Evolutionary conservation across 1,284 basidiomycete genomes (phyloP).

Genomic region (Fomes fomentarius): DNA sequence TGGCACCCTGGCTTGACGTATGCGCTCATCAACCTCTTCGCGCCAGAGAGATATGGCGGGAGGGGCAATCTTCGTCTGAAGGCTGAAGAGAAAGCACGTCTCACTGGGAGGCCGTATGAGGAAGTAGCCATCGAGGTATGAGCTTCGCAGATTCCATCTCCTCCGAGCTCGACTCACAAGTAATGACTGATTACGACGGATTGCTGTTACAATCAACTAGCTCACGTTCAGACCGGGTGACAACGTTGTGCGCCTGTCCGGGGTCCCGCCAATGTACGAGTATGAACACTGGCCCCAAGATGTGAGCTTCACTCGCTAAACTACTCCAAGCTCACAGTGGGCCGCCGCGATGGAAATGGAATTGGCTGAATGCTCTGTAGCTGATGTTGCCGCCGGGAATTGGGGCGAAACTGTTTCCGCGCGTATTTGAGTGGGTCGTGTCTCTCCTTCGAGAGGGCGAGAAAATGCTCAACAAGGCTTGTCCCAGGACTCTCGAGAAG

Average conservation of each 20-base stretch:
- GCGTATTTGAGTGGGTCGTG: constrained; percentile 5
- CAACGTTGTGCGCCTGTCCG: constrained; percentile 20
- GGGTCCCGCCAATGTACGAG: constrained; percentile 29
- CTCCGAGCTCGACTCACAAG: too few species aligned
- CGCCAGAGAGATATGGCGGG: constrained; percentile 20
- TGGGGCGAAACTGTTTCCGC: constrained; percentile 3
- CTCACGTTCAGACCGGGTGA: constrained; percentile 11
- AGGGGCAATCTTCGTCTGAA: constrained; percentile 16
- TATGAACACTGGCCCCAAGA: constrained; percentile 27
- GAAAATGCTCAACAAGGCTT: neutral
- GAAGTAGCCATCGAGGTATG: constrained; percentile 22
- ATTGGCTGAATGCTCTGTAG: neutral
- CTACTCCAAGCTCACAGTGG: too few species aligned
- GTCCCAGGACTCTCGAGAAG: constrained; percentile 4
- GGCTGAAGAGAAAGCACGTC: constrained; percentile 14
- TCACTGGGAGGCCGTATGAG: constrained; percentile 6
- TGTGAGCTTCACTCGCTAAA: constrained; percentile 12
- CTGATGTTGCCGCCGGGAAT: neutral
- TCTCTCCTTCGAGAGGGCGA: too few species aligned
- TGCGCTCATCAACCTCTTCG: constrained; percentile 15
- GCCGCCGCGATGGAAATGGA: too few species aligned
- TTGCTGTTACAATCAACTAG: constrained; percentile 2
- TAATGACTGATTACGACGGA: too few species aligned
- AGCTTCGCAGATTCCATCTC: neutral
- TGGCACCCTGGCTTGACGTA: constrained; percentile 22